Conservation (phyloP, 179 eudicot genomes). For the Sideroxylon spinosum region DNA sequence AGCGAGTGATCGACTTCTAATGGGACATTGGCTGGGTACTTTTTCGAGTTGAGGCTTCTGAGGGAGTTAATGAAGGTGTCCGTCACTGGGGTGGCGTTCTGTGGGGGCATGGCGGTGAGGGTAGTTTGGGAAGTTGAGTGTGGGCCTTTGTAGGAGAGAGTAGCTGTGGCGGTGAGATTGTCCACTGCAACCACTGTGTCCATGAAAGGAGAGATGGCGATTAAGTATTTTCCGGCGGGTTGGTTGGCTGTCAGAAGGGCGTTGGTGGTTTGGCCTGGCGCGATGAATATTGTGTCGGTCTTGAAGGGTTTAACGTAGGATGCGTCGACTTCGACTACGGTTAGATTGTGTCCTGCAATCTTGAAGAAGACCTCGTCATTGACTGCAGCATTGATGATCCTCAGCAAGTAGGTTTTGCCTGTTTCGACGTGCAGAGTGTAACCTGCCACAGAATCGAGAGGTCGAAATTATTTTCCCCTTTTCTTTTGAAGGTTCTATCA, state of each 20-base stretch:
- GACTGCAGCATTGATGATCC: constrained; percentile 67
- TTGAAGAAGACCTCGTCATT: constrained; percentile 72
- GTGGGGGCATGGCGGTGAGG: constrained; percentile 37
- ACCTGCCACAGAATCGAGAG: constrained; percentile 23
- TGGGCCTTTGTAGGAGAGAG: constrained; percentile 38
- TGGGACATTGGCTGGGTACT: constrained; percentile 53
- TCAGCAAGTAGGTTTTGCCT: constrained; percentile 53
- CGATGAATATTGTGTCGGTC: constrained; percentile 56
- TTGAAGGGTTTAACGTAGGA: constrained; percentile 54
- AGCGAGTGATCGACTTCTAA: constrained; percentile 41
- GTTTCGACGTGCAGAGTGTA: constrained; percentile 48
- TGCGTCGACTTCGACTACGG: constrained; percentile 70
- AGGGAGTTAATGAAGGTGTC: constrained; percentile 33
- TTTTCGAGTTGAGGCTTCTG: constrained; percentile 46
- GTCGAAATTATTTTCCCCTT: no score
- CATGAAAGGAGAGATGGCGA: constrained; percentile 57
- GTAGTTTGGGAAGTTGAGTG: constrained; percentile 21
- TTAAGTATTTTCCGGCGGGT: constrained; percentile 37
- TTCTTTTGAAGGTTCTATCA: background rate
- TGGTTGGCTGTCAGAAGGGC: constrained; percentile 53
- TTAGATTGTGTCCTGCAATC: constrained; percentile 52
- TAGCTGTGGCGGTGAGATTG: constrained; percentile 41
- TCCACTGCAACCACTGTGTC: constrained; percentile 51
- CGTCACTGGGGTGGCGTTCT: constrained; percentile 43
- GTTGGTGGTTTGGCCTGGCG: constrained; percentile 77